These are phyloP conservation scores for Monilinia vaccinii-corymbosi DNA, from an alignment of 2,329 filamentous ascomycete species.

Conservation along the genomic window DNA sequence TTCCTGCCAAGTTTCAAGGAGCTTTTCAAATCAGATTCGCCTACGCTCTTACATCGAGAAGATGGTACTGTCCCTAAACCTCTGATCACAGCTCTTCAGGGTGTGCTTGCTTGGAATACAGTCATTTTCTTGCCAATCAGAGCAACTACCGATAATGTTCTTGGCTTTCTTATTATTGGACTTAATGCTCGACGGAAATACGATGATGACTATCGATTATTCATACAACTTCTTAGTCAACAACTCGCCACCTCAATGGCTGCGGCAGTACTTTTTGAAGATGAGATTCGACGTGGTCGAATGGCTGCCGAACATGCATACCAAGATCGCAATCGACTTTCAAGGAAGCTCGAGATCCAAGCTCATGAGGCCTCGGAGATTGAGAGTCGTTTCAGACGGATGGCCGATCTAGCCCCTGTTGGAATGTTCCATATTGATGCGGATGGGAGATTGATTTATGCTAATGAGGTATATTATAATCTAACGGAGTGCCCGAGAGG, in stretches of 20 bases:
- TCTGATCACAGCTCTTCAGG: neutral
- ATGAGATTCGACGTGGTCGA: constrained; percentile 69
- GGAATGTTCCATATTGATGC: constrained; percentile 64
- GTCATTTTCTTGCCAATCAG: constrained; percentile 6
- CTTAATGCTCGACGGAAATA: constrained; percentile 70
- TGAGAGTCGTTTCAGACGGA: constrained; percentile 57
- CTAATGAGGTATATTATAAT: constrained; percentile 56
- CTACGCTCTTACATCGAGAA: neutral
- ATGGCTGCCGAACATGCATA: constrained; percentile 65
- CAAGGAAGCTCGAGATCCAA: constrained; percentile 52
- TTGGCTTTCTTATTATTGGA: constrained; percentile 72
- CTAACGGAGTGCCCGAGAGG: constrained; percentile 7
- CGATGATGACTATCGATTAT: constrained; percentile 71
- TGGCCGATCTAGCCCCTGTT: constrained; percentile 65
- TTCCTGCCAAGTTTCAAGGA: neutral
- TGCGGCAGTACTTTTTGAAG: constrained; percentile 73
- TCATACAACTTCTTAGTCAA: constrained; percentile 63
- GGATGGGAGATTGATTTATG: constrained; percentile 56
- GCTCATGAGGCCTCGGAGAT: constrained; percentile 40
- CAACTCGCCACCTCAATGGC: constrained; percentile 73
- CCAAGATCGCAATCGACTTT: constrained; percentile 64
- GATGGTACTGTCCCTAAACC: neutral
- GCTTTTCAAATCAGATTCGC: neutral
- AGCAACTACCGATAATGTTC: constrained; percentile 55
- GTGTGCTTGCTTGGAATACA: neutral